These are phyloP conservation scores for Kodamaea fungicola DNA, from an alignment of 1,139 yeast genomes.

Conservation along the genomic window DNA sequence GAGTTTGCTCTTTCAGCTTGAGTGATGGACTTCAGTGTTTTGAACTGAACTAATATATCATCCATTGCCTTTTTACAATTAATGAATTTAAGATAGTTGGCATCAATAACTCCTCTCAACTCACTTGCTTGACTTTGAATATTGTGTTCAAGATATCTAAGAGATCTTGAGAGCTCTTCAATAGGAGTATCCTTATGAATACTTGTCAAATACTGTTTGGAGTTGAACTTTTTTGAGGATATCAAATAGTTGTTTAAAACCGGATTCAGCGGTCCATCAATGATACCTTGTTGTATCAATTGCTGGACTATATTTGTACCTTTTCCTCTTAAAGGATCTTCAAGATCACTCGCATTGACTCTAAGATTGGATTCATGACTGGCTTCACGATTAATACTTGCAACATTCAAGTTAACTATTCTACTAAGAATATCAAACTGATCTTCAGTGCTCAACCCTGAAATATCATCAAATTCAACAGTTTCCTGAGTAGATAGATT, in stretches of 20 bases:
- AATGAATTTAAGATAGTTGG: conserved; percentile 72
- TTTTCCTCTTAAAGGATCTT: conserved; percentile 56
- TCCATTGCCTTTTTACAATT: conserved; percentile 63
- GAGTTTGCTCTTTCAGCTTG: conserved; percentile 36
- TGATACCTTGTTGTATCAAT: conserved; percentile 34
- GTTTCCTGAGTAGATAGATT: conserved; percentile 14
- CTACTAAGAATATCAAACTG: conserved; percentile 28
- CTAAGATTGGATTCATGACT: conserved; percentile 6
- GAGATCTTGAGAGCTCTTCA: conserved; percentile 53
- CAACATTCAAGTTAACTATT: conserved; percentile 17
- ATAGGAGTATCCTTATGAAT: conserved; percentile 72
- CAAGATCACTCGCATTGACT: conserved; percentile 13
- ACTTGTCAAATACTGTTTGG: conserved; percentile 63
- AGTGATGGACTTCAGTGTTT: conserved; percentile 32
- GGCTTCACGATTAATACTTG: conserved; percentile 4
- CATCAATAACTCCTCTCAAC: conserved; percentile 63
- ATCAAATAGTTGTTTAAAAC: conserved; percentile 56
- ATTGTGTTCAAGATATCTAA: conserved; percentile 56
- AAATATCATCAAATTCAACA: conserved; percentile 24
- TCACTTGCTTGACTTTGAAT: conserved; percentile 66
- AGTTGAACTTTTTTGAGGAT: conserved; percentile 69
- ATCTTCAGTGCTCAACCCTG: conserved; percentile 23
- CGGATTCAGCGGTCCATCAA: conserved; percentile 40
- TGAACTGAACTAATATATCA: conserved; percentile 32
- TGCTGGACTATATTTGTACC: conserved; percentile 43